phyloP scores from a whole-genome alignment of 805 yeast genomes.

The Kluyveromyces dobzhanskii region DNA sequence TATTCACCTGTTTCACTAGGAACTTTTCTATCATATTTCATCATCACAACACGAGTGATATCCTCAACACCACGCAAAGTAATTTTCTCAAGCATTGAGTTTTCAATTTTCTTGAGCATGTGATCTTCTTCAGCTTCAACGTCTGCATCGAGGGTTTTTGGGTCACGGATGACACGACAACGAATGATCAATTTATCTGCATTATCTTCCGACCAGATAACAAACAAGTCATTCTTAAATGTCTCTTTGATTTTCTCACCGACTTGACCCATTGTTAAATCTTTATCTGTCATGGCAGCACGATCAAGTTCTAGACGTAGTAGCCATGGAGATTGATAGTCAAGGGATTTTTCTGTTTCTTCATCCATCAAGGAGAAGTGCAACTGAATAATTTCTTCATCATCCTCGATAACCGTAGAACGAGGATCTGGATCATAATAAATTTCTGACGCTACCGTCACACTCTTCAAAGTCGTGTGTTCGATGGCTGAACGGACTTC shows the following conservation, averaged over 20 bases:
- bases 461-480: slow-evolving; percentile 89
- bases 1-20: slow-evolving; percentile 82
- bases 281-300: slow-evolving; percentile 97
- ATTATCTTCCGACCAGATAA: slow-evolving; percentile 98
- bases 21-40: slow-evolving; percentile 66
- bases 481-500: slow-evolving; percentile 94
- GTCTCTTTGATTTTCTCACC: slow-evolving; percentile 90
- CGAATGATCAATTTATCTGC: slow-evolving; percentile 95
- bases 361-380: slow-evolving; percentile 98
- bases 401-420: slow-evolving; percentile 93
- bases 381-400: slow-evolving; percentile 93
- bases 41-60: slow-evolving; percentile 72
- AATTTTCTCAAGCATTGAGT: slow-evolving; percentile 91
- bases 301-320: slow-evolving; percentile 94
- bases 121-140: slow-evolving; percentile 96
- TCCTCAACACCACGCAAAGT: slow-evolving; percentile 94
- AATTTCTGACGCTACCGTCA: slow-evolving; percentile 95
- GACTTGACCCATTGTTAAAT: slow-evolving; percentile 95
- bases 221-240: slow-evolving; percentile 91
- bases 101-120: slow-evolving; percentile 87
- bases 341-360: slow-evolving; percentile 87
- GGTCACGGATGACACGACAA: slow-evolving; percentile 97
- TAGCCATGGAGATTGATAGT: slow-evolving; percentile 97
- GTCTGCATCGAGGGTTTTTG: slow-evolving; percentile 86
- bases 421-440: slow-evolving; percentile 98